Evolutionary conservation across 2,329 filamentous ascomycete genomes (phyloP), one percentile per base, ranked within the genome.

Genomic region (Talaromyces sp.): DNA sequence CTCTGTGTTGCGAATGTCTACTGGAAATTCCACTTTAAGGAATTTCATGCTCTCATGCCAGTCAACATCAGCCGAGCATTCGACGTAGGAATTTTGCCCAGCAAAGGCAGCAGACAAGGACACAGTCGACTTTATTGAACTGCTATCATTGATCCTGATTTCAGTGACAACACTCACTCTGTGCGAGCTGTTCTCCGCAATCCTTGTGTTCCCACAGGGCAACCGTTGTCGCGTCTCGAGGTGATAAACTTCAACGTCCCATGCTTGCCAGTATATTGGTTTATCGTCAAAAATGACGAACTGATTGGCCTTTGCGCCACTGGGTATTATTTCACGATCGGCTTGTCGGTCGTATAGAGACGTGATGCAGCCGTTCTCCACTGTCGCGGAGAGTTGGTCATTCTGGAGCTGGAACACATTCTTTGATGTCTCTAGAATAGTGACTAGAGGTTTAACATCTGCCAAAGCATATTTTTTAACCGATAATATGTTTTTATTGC

Each of bases 31-130:
- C 59, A 98, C 94, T 83, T 99, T 99, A 74, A 99, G 86, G 84
- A 98, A 98, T 75, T 95, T 96, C 90, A 95, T 97, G 11, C 88
- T 92, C 78, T 99, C 95, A 70, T 90, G 90, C 95, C 95, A 99
- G 74, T 97, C 92, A 24, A 98, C 91, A 69, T 96, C 92, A 59
- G 89, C 90, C 47, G 87, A 85, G 68, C 94, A 88, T 69, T 96
- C 90, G n/a, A 98, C 85, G 69, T 87, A 89, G 0, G 89, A 90
- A 33, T 86, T 85, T 33, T 87, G 81, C 41, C 86, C 86, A 60
- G 87, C 83, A 19, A 90, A 79, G 14, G 87, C 85, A 1, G 92
- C 90, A 2, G 88, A 84, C 19, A 99, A 85, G 64, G 87, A 92
- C 71, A 98, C 90, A n/a, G 90, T 93, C 0, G 92, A 94, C 76